Evolutionary conservation across 1,284 basidiomycete species (phyloP), one percentile per base, ranked within the genome.

Genomic region (Tilletia caries): DNA sequence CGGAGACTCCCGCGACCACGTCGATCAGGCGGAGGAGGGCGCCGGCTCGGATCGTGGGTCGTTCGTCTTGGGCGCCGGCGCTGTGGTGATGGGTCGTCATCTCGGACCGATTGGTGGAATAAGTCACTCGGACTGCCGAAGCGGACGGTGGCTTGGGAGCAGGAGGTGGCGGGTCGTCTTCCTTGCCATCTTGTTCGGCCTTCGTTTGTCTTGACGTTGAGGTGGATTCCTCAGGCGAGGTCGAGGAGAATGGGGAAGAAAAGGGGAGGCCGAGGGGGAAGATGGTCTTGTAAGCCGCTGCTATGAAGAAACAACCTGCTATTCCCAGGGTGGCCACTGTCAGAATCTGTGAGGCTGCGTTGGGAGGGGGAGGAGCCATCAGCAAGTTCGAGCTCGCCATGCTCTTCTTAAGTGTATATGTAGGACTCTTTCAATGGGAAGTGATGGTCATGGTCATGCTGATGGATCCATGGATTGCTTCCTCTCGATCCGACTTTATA

Each of bases 21-120:
- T 85, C 84, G 71, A 84, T 82, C 25, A 84, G 71, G 67, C 83
- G 84, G 69, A 84, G 78, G 8, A 85, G 75, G 18, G 83, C 83
- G 29, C 84, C 84, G 3, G 83, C 83, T 23, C 78, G 80, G 12
- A 84, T 68, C 25, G 27, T 34, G 20, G 54, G 54, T 25, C 54
- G n/a, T 20, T 50, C 54, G n/a, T 13, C 18, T 5, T 25, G 18
- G 27, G 33, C 6, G 15, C 37, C 15, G 8, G 33, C 6, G 15
- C 37, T 41, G 8, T 41, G 37, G 27, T 29, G 33, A 20, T 34
- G 25, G 27, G 33, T 4, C 12, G 33, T 29, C 54, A 60, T 34
- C 25, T 60, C 33, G 54, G 33, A 29, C 13, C 27, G 33, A 25
- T 60, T 60, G 48, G 54, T 60, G 12, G 54, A 32, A 29, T 60